Evolutionary conservation across 2,329 filamentous ascomycete species (phyloP).

Genomic region (Cladosporium austrohemisphaericum): DNA sequence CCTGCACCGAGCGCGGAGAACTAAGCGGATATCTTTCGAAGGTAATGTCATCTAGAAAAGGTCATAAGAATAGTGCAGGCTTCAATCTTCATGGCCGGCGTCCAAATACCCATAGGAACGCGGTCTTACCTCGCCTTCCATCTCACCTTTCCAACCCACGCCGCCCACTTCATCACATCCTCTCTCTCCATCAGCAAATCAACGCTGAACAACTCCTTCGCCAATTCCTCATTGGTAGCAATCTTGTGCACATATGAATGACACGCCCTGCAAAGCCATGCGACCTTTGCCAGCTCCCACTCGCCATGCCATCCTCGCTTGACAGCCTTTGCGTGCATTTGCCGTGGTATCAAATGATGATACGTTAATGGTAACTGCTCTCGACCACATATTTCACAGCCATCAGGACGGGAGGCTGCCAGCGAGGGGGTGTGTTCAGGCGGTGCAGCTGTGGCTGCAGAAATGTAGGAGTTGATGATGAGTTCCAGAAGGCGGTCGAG

Average conservation of each 20-base stretch:
- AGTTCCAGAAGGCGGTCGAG: slow-evolving; percentile 58
- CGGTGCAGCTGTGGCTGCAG: slow-evolving; percentile 56
- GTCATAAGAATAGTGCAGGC: too few species aligned
- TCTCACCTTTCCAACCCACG: slow-evolving; percentile 68
- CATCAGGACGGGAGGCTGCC: slow-evolving; percentile 47
- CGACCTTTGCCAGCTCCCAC: slow-evolving; percentile 72
- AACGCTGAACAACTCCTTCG: slow-evolving; percentile 67
- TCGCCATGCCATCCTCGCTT: slow-evolving; percentile 76
- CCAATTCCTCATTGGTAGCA: slow-evolving; percentile 72
- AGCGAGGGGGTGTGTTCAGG: slow-evolving; percentile 53
- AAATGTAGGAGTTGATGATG: slow-evolving; percentile 61
- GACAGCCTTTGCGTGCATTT: slow-evolving; percentile 69
- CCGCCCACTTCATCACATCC: slow-evolving; percentile 67
- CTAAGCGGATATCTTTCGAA: too few species aligned
- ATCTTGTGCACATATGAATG: slow-evolving; percentile 78
- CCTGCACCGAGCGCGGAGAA: slow-evolving; percentile 12
- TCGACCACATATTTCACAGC: slow-evolving; percentile 73
- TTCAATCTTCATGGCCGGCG: too few species aligned
- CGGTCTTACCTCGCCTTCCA: slow-evolving; percentile 66
- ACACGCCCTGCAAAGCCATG: slow-evolving; percentile 81
- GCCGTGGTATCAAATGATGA: slow-evolving; percentile 79
- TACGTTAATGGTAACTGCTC: slow-evolving; percentile 75
- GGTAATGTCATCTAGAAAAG: too few species aligned
- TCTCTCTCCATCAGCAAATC: slow-evolving; percentile 66
- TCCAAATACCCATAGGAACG: too few species aligned